These are phyloP conservation scores for Leptodontidium sp. DNA, from an alignment of 2,329 filamentous ascomycete species.

Conservation along the genomic window DNA sequence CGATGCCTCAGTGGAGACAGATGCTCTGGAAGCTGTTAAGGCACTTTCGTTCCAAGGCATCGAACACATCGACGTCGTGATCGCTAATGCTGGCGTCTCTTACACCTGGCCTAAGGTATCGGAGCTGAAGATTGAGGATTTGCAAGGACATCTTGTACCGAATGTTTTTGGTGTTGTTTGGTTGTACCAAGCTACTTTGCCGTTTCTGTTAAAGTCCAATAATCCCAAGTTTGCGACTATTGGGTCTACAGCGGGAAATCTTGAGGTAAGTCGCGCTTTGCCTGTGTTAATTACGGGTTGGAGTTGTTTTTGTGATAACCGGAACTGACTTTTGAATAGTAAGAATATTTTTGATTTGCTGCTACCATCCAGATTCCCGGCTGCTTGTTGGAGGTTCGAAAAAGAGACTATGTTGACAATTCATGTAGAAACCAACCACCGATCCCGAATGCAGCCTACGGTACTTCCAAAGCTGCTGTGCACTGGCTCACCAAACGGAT, in stretches of 20 bases:
- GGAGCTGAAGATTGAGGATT: conserved; percentile 44
- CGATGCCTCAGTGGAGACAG: conserved; percentile 49
- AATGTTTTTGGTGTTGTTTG: conserved; percentile 53
- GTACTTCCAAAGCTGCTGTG: conserved; percentile 50
- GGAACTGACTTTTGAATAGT: neutral
- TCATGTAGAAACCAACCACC: conserved; percentile 4
- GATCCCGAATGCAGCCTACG: conserved; percentile 47
- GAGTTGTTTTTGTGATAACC: neutral
- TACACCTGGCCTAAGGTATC: conserved; percentile 44
- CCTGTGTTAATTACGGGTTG: neutral
- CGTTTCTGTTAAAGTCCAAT: conserved; percentile 48
- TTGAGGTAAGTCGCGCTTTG: neutral
- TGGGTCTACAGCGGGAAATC: conserved; percentile 39
- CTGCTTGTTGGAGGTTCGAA: neutral
- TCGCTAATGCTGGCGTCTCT: conserved; percentile 59
- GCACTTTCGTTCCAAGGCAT: conserved; percentile 49
- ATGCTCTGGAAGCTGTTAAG: conserved; percentile 48
- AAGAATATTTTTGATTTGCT: neutral
- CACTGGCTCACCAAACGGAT: conserved; percentile 49
- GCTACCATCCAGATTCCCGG: no score
- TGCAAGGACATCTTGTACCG: conserved; percentile 50
- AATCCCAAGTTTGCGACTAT: conserved; percentile 50
- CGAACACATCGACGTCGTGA: conserved; percentile 55
- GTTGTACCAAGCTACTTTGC: conserved; percentile 54
- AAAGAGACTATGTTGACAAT: conserved; percentile 5